Base-by-base conservation (phyloP, 2,329 filamentous ascomycete species). In the Penicillium sp. region DNA sequence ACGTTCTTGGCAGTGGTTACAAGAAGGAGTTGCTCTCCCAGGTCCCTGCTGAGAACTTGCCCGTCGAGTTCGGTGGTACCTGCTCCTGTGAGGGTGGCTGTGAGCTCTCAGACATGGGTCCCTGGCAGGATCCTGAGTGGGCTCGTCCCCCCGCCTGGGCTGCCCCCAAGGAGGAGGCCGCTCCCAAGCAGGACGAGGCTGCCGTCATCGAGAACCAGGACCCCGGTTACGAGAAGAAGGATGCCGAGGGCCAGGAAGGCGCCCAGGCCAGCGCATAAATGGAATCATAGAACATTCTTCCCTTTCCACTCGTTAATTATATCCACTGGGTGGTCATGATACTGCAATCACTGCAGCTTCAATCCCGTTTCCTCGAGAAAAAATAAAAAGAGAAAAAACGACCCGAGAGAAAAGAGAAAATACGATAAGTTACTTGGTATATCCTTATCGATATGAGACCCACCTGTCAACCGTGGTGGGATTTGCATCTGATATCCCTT, bases 21-120 rank as follows among this genome's bases (percentile, higher is more conserved):
- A 84, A 96, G 82, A 86, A 84, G 70, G 90, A 96, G 75, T 82
- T 99, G 55, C 81, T 96, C 59, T 83, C 80, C 56, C 95, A 99
- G 79, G 85, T 99, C 3, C 89, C 92, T 1, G 83, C 86, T 52
- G 93, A 97, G 83, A 97, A 96, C 79, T 82, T 99, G 60, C 95
- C 95, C 60, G 88, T 87, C 76, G 81, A 86, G 59, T 93, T 96
- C 68, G 95, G 95, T 63, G 95, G 95, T 60, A 82, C 76, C 41
- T 99, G 95, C 78, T 76, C 88, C 61, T 99, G 95, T 77, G 73
- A 80, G 33, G 91, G 90, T 57, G 93, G 92, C 60, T 99, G 95
- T 78, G 80, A 85, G 75, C 78, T 96, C 69, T 96, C 91, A 77
- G 93, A 99, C 74, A 87, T 87, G 60, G 95, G 95, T 52, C 95